Evolutionary conservation across 441 rosid species (phyloP).

Genomic region (Dalechampia spathulata): DNA sequence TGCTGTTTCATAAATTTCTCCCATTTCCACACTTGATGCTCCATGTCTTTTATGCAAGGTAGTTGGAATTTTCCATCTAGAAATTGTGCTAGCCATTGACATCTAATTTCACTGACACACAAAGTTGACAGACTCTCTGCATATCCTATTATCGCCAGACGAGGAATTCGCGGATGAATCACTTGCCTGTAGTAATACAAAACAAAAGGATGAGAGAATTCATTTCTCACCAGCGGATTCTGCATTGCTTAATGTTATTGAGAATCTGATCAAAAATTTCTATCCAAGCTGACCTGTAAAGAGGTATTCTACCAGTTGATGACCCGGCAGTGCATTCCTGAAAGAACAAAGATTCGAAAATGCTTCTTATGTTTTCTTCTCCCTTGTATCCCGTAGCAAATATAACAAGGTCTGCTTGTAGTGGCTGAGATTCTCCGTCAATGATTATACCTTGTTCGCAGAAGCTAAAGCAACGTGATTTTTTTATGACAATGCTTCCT

Average conservation of each 20-base stretch:
- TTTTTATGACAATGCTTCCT: slow-evolving; percentile 17
- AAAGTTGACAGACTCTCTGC: slow-evolving; percentile 17
- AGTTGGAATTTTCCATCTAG: slow-evolving; percentile 9
- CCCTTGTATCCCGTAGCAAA: slow-evolving; percentile 20
- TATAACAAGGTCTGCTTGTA: slow-evolving; percentile 12
- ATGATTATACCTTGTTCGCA: slow-evolving; percentile 11
- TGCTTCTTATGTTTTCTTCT: slow-evolving; percentile 3
- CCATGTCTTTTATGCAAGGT: slow-evolving; percentile 16
- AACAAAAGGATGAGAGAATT: too few relatives aligned
- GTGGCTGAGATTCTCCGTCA: slow-evolving; percentile 5
- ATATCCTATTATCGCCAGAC: slow-evolving; percentile 18
- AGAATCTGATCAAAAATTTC: background rate
- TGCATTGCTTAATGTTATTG: background rate
- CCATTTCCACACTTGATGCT: slow-evolving; percentile 13
- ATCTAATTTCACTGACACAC: slow-evolving; percentile 6
- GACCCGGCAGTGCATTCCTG: slow-evolving; percentile 9
- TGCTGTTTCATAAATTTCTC: background rate
- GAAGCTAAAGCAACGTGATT: slow-evolving; percentile 9
- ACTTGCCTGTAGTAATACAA: slow-evolving; percentile 13
- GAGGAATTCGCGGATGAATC: slow-evolving; percentile 24
- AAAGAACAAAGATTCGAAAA: slow-evolving; percentile 13
- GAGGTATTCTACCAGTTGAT: slow-evolving; percentile 1
- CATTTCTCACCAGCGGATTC: too few relatives aligned
- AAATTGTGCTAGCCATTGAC: slow-evolving; percentile 10
- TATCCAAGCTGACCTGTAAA: slow-evolving; percentile 11